These are phyloP conservation scores for Solanum hybrid DNA, from an alignment of 305 asterid species.

Conservation along the genomic window DNA sequence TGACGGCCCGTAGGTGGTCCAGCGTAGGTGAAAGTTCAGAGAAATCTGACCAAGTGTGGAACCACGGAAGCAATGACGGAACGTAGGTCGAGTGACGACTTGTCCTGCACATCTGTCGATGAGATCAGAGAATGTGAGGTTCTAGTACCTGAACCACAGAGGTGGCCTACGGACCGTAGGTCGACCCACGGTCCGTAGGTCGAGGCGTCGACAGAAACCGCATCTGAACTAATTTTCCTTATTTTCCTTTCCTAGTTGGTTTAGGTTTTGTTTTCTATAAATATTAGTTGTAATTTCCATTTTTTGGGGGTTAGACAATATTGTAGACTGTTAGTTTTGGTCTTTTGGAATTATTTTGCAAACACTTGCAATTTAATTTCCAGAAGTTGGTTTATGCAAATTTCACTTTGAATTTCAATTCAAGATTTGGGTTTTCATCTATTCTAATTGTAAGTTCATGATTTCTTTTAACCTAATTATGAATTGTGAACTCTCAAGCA, in stretches of 20 bases:
- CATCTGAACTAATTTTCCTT: background rate
- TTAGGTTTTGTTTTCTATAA: background rate
- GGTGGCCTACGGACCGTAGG: background rate
- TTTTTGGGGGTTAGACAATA: background rate
- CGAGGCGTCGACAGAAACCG: background rate
- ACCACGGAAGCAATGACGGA: background rate
- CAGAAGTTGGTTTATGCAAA: background rate
- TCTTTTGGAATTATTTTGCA: background rate
- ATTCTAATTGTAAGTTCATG: background rate
- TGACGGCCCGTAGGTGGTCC: background rate
- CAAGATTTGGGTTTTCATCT: background rate
- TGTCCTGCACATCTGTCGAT: background rate
- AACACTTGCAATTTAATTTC: background rate
- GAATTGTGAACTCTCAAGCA: background rate
- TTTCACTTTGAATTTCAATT: background rate
- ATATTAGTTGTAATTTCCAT: background rate
- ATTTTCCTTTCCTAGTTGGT: background rate
- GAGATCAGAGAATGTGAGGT: background rate
- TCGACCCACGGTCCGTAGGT: background rate
- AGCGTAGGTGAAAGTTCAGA: background rate
- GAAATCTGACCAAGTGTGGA: background rate
- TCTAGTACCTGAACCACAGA: background rate
- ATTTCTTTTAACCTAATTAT: background rate
- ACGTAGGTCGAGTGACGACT: background rate
- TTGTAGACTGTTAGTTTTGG: background rate